These are phyloP conservation scores for Aspergillus cavernicola DNA, from an alignment of 495 filamentous ascomycete species.

Conservation along the genomic window DNA sequence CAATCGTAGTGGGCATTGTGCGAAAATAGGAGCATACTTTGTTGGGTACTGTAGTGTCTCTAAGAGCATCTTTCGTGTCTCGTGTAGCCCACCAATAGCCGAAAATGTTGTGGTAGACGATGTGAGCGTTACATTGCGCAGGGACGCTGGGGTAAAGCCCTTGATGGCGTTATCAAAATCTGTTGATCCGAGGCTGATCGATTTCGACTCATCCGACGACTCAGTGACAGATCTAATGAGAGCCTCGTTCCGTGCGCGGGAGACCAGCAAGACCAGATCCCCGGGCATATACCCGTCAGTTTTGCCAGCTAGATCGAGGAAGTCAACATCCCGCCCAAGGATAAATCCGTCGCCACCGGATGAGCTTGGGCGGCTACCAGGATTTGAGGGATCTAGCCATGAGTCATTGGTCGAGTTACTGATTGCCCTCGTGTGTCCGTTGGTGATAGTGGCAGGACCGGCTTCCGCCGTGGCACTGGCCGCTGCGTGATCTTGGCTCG, in stretches of 20 bases:
- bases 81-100: constrained; percentile 82
- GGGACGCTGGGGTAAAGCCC: constrained; percentile 90
- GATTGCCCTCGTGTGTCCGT: constrained; percentile 32
- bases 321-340: constrained; percentile 73
- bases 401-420: constrained; percentile 49
- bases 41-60: constrained; percentile 97
- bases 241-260: constrained; percentile 85
- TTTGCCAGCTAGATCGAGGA: constrained; percentile 85
- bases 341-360: constrained; percentile 60
- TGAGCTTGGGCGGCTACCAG: constrained; percentile 42
- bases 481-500: constrained; percentile 29
- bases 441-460: constrained; percentile 37
- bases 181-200: constrained; percentile 58
- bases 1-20: constrained; percentile 86
- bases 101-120: constrained; percentile 82
- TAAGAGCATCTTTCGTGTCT: constrained; percentile 79
- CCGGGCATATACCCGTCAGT: constrained; percentile 98
- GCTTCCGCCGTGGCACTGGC: neutral
- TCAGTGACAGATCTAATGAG: constrained; percentile 66
- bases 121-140: constrained; percentile 90
- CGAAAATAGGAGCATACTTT: constrained; percentile 96
- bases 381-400: constrained; percentile 67
- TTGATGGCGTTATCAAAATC: constrained; percentile 83
- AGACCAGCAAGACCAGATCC: constrained; percentile 79
- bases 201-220: constrained; percentile 27